Conservation (phyloP, 2,329 filamentous ascomycete species). For the Penicillium sp. region DNA sequence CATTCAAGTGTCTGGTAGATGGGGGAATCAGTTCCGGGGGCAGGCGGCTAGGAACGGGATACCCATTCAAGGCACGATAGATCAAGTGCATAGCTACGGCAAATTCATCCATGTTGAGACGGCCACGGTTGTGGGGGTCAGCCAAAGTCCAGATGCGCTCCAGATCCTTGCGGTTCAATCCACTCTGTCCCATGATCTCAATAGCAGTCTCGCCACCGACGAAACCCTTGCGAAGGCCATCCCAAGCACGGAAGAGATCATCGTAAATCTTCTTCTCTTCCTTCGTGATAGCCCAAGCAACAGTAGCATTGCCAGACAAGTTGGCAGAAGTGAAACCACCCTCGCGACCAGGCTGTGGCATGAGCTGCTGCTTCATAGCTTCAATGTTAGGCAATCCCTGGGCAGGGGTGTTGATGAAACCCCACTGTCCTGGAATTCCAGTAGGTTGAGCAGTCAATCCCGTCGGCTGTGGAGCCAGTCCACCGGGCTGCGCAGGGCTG, state of each 20-base stretch:
- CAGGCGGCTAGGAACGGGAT: slow-evolving; percentile 82
- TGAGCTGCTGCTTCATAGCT: slow-evolving; percentile 88
- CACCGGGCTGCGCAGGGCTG: slow-evolving; percentile 66
- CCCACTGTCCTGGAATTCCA: slow-evolving; percentile 91
- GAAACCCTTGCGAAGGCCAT: slow-evolving; percentile 88
- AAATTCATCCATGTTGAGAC: slow-evolving; percentile 94
- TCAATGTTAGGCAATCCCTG: slow-evolving; percentile 92
- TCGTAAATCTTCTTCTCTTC: slow-evolving; percentile 98
- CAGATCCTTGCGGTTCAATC: slow-evolving; percentile 83
- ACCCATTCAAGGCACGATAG: slow-evolving; percentile 94
- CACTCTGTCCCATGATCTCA: slow-evolving; percentile 96
- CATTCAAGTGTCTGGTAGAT: slow-evolving; percentile 88
- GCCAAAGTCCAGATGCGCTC: slow-evolving; percentile 94
- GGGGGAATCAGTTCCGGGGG: slow-evolving; percentile 92
- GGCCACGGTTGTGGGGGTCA: slow-evolving; percentile 90
- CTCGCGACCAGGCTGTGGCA: slow-evolving; percentile 94
- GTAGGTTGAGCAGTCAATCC: slow-evolving; percentile 90
- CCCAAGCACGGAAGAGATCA: slow-evolving; percentile 92
- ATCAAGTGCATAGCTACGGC: slow-evolving; percentile 99
- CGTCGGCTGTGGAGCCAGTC: slow-evolving; percentile 86
- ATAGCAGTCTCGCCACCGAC: slow-evolving; percentile 91
- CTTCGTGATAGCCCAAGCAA: slow-evolving; percentile 98
- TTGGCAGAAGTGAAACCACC: slow-evolving; percentile 82
- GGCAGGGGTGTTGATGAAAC: slow-evolving; percentile 91
- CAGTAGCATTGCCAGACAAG: slow-evolving; percentile 87